Conservation (phyloP, 192 early-diverging fungal species). For the Coemansia sp. region DNA sequence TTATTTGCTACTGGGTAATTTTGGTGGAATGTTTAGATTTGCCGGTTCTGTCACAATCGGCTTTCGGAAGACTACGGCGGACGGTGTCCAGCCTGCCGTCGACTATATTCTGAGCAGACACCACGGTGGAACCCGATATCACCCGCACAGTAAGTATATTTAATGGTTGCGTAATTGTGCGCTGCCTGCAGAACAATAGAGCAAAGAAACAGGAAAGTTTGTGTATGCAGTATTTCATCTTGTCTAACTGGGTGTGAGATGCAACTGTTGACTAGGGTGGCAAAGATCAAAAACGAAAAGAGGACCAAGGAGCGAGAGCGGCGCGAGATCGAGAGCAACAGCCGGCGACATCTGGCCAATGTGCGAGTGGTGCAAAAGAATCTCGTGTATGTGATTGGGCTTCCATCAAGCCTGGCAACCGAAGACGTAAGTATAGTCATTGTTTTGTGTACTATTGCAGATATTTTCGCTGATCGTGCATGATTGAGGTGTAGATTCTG, state of each 20-base stretch:
- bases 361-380: conserved; percentile 97
- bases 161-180: background rate
- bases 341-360: conserved; percentile 77
- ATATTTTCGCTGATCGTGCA: background rate
- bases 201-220: too few species aligned
- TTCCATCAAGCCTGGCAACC: conserved; percentile 79
- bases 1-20: too few species aligned
- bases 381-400: conserved; percentile 93
- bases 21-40: conserved; percentile 67
- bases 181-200: background rate
- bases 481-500: conserved; percentile 52
- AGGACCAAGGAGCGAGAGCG: conserved; percentile 89
- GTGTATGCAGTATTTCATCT: background rate
- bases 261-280: conserved; percentile 45
- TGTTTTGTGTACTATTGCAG: background rate
- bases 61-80: conserved; percentile 93
- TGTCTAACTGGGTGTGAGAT: background rate
- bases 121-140: conserved; percentile 71
- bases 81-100: conserved; percentile 92
- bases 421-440: conserved; percentile 65
- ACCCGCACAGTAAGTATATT: conserved; percentile 76
- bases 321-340: conserved; percentile 82
- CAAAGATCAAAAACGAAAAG: conserved; percentile 75
- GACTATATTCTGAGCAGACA: conserved; percentile 85
- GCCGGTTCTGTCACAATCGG: conserved; percentile 98